Evolutionary conservation across 176 grass and related monocot genomes (phyloP).

Genomic region (Calamus simplicifolius): DNA sequence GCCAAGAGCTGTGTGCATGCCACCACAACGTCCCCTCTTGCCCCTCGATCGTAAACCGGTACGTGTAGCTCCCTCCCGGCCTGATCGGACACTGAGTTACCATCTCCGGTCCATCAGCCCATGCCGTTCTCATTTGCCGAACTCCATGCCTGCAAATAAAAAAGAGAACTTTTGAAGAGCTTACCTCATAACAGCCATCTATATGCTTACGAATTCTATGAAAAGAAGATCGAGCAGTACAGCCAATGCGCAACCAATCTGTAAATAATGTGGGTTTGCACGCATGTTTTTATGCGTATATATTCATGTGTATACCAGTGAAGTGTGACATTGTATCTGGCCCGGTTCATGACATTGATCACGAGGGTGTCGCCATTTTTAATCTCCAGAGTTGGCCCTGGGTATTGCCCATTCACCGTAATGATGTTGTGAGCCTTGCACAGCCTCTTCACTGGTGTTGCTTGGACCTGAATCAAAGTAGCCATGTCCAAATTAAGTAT

Average conservation of each 20-base stretch:
- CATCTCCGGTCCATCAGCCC: slow-evolving; percentile 9
- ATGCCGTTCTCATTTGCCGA: slow-evolving; percentile 9
- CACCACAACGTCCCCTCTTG: slow-evolving; percentile 16
- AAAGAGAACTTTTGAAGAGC: no score
- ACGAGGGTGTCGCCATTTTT: slow-evolving; percentile 53
- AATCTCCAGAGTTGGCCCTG: slow-evolving; percentile 65
- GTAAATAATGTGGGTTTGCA: no score
- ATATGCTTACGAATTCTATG: no score
- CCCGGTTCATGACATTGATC: slow-evolving; percentile 48
- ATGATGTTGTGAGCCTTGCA: slow-evolving; percentile 45
- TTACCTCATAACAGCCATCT: no score
- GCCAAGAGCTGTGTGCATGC: slow-evolving; percentile 12
- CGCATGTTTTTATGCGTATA: not conserved
- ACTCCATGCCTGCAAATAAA: not conserved
- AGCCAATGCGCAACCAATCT: no score
- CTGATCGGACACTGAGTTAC: slow-evolving; percentile 10
- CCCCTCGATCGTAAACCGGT: slow-evolving; percentile 2
- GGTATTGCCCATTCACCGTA: slow-evolving; percentile 77
- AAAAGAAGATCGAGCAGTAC: no score
- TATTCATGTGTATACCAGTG: slow-evolving; percentile 36
- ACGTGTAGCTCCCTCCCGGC: slow-evolving; percentile 1
- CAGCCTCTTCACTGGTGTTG: slow-evolving; percentile 70
- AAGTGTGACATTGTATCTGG: slow-evolving; percentile 54
- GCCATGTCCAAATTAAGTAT: no score
- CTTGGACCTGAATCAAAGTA: slow-evolving; percentile 35